Evolutionary conservation across 371 early-diverging fungal genomes (phyloP), one percentile per base, ranked within the genome.

Genomic region (Parasitella parasitica): DNA sequence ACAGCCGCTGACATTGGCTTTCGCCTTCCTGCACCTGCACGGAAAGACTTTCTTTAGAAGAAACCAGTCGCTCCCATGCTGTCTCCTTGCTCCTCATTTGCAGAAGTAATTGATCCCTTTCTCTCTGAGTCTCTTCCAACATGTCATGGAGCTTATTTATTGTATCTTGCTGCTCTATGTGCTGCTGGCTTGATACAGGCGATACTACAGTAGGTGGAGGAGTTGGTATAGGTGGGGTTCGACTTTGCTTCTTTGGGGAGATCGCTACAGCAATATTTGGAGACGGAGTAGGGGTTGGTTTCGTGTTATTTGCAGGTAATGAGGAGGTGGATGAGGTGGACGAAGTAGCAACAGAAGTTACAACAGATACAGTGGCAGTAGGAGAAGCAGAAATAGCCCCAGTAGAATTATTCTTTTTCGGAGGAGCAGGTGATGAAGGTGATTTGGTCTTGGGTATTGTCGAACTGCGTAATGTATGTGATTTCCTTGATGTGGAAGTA

Each of bases 1-100:
- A 56, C 1, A 76, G 54, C 8, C 69, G 63, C 1, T 51, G 52
- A 13, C 66, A 69, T 48, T 68, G 64, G 0, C 27, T 39, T 32
- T 69, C 63, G 4, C 58, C 41, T 16, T 79, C 79, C 35, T 79
- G 46, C 0, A 79, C 72, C 53, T 70, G 73, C 5, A 79, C 50
- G 0, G 69, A 59, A 16, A 76, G 64, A 32, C 76, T 76, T 64
- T 79, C 79, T 41, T 76, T 76, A 32, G 69, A 65, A 4, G 79
- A 74, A 0, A 79, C 69, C 2, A 76, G 63, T 0, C 76, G 68
- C 26, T 79, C 79, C 73, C 73, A 79, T 11, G 76, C 79, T 1
- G 66, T 52, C 50, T 78, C 79, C 38, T 78, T 78, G 3, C 49
- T 57, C n/a, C 41, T 59, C 72, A 78, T 78, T 43, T 75, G 64